These are phyloP conservation scores for Naematelia aurantialba DNA, from an alignment of 768 basidiomycete genomes.

Conservation along the genomic window DNA sequence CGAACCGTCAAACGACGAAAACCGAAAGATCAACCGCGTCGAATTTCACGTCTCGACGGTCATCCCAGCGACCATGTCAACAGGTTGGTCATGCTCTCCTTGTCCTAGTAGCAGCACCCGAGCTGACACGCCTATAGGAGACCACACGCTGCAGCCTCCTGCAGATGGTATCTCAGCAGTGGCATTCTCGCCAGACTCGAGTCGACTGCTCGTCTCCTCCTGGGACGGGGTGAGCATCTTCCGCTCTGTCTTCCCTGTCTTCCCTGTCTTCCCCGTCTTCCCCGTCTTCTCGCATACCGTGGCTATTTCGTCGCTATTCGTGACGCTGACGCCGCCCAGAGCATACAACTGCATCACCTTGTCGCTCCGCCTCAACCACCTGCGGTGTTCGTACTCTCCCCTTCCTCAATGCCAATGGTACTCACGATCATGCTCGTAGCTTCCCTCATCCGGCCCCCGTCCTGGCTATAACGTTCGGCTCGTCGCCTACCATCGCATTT, in stretches of 20 bases:
- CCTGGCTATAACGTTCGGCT: slow-evolving; percentile 69
- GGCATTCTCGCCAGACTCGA: slow-evolving; percentile 75
- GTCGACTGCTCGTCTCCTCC: slow-evolving; percentile 74
- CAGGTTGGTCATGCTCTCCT: slow-evolving; percentile 9
- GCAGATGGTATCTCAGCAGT: slow-evolving; percentile 81
- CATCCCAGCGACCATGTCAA: slow-evolving; percentile 14
- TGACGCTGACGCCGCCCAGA: slow-evolving; percentile 15
- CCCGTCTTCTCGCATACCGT: no score
- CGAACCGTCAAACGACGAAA: background rate
- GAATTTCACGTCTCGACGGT: background rate
- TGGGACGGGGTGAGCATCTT: slow-evolving; percentile 73
- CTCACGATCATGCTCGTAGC: slow-evolving; percentile 11
- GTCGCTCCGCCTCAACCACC: slow-evolving; percentile 22
- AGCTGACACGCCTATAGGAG: slow-evolving; percentile 16
- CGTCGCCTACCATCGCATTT: slow-evolving; percentile 64
- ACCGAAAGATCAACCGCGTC: slow-evolving; percentile 27
- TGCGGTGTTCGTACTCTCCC: slow-evolving; percentile 31
- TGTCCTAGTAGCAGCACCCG: background rate
- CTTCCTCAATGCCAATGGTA: slow-evolving; percentile 49
- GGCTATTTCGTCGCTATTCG: no score
- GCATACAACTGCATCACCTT: slow-evolving; percentile 35
- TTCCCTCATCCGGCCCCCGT: slow-evolving; percentile 87
- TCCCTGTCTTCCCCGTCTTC: no score
- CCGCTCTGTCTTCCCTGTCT: background rate
- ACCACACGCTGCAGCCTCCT: slow-evolving; percentile 56